Base-by-base conservation (phyloP, 2,329 filamentous ascomycete species). In the Penicillium olsonii region DNA sequence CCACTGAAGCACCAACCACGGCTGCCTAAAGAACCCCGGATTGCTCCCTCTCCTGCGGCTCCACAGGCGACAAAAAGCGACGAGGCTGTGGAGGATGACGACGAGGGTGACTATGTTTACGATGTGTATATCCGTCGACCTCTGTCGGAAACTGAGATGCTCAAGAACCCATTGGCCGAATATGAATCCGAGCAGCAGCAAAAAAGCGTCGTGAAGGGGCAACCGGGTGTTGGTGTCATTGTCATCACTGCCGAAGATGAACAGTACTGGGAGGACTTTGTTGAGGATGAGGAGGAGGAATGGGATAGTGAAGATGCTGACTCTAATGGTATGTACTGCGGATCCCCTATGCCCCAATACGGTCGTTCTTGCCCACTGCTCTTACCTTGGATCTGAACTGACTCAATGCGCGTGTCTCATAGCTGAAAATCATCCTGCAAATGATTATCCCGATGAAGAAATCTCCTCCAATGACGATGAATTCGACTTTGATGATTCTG, bases 261-360 rank as follows among this genome's bases (percentile, higher is more conserved):
- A 55, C 73, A 79, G 35, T 74, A 79, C 45, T 85, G 82, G 83
- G 78, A 82, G 50, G 69, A 74, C 19, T 81, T 81, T 61, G 73
- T 77, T 4, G 74, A 76, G 48, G 74, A 79, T n/a, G 77, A 80
- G 12, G 76, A 79, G 14, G 79, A 78, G 38, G 75, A 77, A 38
- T 82, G 78, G 70, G 77, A 83, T 54, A 82, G 76, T 27, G 83
- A 85, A 50, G 82, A 84, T 53, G 81, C 82, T 20, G 82, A 85
- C 56, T 82, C 82, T 31, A 85, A 86, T 62, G 80, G 77, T 78
- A 63, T 60, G 67, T 42, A 22, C 24, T 19, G 18, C 11, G 14
- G 15, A 10, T 7, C 12, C 14, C 5, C 19, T 27, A 10, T 15
- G 14, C 19, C 39, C 11, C 10, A 18, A 24, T 20, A 8, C 9